These are phyloP conservation scores for Mycosphaerella arachidis DNA, from an alignment of 2,329 filamentous ascomycete genomes.

Conservation along the genomic window DNA sequence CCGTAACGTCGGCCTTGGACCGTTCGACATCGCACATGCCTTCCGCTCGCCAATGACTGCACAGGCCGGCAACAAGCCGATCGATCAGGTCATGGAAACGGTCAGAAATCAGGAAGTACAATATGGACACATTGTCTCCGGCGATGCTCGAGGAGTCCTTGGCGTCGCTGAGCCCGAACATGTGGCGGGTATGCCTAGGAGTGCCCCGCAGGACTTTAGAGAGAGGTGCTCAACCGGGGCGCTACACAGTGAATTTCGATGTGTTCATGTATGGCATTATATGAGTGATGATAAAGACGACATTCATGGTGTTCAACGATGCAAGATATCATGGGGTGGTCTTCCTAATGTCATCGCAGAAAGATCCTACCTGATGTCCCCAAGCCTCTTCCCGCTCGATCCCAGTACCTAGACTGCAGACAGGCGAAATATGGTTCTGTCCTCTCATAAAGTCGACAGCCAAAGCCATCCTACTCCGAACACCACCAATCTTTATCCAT, in stretches of 20 bases:
- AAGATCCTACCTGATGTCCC: conserved; percentile 23
- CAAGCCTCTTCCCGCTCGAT: conserved; percentile 25
- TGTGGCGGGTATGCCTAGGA: not conserved
- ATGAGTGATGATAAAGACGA: not conserved
- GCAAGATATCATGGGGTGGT: not conserved
- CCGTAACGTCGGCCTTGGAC: conserved; percentile 33
- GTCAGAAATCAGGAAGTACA: conserved; percentile 9
- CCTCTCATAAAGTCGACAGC: conserved; percentile 24
- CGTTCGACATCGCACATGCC: conserved; percentile 34
- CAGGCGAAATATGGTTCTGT: conserved; percentile 29
- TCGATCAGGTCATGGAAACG: conserved; percentile 3
- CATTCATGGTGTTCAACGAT: not conserved
- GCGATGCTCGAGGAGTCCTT: conserved; percentile 2
- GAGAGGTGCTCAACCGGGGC: not conserved
- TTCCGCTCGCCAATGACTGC: conserved; percentile 27
- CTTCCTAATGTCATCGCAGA: conserved; percentile 21
- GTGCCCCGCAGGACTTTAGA: not conserved
- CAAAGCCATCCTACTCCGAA: conserved; percentile 16
- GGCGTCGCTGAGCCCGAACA: conserved; percentile 11
- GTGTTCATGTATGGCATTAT: not conserved
- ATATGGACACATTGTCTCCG: conserved; percentile 7
- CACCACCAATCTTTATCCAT: conserved; percentile 17
- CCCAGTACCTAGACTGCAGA: conserved; percentile 20
- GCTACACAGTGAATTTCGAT: not conserved
- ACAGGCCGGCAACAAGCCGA: not conserved